Evolutionary conservation across 108 stramenopile genomes (phyloP), one percentile per base, ranked within the genome.

Genomic region (Skeletonema marinoi): DNA sequence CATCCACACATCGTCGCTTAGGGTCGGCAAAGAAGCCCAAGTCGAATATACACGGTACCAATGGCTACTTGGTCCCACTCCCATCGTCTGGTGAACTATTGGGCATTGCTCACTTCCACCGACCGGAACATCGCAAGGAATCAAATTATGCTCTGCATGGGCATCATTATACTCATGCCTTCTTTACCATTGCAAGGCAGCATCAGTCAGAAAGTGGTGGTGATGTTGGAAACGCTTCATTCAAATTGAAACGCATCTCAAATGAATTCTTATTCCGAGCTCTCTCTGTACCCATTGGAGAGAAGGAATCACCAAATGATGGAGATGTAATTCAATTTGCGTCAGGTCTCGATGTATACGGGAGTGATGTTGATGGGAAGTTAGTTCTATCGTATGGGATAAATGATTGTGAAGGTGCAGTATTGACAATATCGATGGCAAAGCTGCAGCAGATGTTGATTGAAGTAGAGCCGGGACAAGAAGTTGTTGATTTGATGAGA

Each of bases 21-120:
- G 60, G 39, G 75, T 61, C 61, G 63, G 21, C 61, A 68, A 32
- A 60, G 35, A 71, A 16, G 38, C 46, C 60, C 5, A 84, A 73
- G 70, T 82, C 74, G 19, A 73, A 80, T 58, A 80, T 93, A 61
- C 95, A 93, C 80, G 95, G 95, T 16, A 93, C 93, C 25, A 93
- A 93, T 50, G 93, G 88, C 3, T 93, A 91, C 70, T 86, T 96
- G 88, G 82, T 93, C 17, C 80, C 90, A 51, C 79, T 92, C 7
- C 84, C 81, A 30, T 19, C 73, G 0, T 81, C 78, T 0, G 56
- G 84, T 7, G 95, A 93, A 76, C 85, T 87, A 16, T 72, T 96
- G 68, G 95, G 95, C 4, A 89, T 96, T 44, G 92, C 85, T 30
- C 95, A 96, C 70, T 93, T 96, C 76, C 95, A 93, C 80, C 78